Percentiles rank a stretch among this genome's conserved stretches.
These are phyloP conservation scores for Pelargonium australe DNA, from an alignment of 441 rosid genomes.

Conservation along the genomic window DNA sequence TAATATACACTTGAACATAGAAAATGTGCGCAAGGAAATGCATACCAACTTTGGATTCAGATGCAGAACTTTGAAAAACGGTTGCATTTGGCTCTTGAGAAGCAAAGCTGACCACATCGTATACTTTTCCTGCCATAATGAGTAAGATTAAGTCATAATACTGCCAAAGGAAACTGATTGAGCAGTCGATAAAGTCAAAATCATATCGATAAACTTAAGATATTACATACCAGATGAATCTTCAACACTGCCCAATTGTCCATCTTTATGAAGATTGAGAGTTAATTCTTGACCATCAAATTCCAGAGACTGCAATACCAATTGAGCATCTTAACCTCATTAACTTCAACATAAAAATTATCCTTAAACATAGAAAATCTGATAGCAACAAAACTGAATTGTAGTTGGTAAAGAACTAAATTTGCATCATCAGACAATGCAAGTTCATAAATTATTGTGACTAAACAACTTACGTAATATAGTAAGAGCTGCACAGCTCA, in stretches of 20 bases:
- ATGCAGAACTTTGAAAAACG: slow-evolving; percentile 43
- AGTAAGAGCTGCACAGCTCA: too few species aligned
- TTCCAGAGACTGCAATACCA: slow-evolving; percentile 46
- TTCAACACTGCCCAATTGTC: slow-evolving; percentile 45
- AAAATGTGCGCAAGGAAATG: background rate
- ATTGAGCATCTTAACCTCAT: background rate
- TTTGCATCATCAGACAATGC: background rate
- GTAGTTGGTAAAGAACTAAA: background rate
- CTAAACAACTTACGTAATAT: background rate
- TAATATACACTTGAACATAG: background rate
- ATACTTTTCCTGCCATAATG: slow-evolving; percentile 45
- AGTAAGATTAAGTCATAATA: background rate
- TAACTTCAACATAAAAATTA: background rate
- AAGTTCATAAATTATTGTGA: background rate
- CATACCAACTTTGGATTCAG: slow-evolving; percentile 48
- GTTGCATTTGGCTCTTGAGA: slow-evolving; percentile 46
- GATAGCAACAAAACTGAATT: background rate
- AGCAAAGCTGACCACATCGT: slow-evolving; percentile 44
- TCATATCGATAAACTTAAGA: background rate
- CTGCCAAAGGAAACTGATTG: background rate
- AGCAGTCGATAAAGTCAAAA: background rate
- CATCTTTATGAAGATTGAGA: slow-evolving; percentile 42
- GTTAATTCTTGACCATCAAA: slow-evolving; percentile 43
- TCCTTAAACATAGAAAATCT: background rate
- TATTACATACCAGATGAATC: slow-evolving; percentile 47